These are phyloP conservation scores for Pseudocercospora crystallina DNA, from an alignment of 2,329 filamentous ascomycete genomes.

Conservation along the genomic window DNA sequence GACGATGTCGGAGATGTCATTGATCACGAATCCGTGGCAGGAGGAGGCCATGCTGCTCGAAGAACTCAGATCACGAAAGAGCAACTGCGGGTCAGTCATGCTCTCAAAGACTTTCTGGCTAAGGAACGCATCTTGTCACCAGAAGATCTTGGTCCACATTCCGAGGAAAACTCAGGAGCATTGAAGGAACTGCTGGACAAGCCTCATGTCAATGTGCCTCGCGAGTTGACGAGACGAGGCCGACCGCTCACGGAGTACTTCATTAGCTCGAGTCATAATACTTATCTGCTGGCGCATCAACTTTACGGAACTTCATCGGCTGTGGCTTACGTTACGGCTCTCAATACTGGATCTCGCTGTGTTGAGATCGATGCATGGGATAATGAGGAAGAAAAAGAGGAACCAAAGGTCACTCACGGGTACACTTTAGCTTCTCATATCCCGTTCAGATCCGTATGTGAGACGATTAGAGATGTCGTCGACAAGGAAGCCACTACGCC, in stretches of 20 bases:
- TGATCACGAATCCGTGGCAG: slow-evolving; percentile 52
- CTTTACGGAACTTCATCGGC: slow-evolving; percentile 64
- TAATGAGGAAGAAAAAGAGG: slow-evolving; percentile 57
- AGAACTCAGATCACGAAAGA: slow-evolving; percentile 50
- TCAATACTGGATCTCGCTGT: slow-evolving; percentile 64
- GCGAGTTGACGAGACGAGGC: slow-evolving; percentile 55
- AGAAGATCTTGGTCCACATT: slow-evolving; percentile 44
- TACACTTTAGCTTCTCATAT: slow-evolving; percentile 68
- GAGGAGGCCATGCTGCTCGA: slow-evolving; percentile 59
- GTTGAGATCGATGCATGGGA: slow-evolving; percentile 77
- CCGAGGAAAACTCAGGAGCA: slow-evolving; percentile 45
- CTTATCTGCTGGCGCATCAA: slow-evolving; percentile 69
- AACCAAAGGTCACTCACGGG: slow-evolving; percentile 70
- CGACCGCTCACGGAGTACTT: slow-evolving; percentile 68
- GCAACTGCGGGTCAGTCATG: slow-evolving; percentile 59
- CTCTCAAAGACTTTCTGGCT: slow-evolving; percentile 57
- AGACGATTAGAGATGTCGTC: slow-evolving; percentile 62
- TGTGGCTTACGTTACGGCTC: slow-evolving; percentile 62
- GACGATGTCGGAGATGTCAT: slow-evolving; percentile 57
- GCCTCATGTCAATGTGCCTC: slow-evolving; percentile 59
- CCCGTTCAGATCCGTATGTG: slow-evolving; percentile 63
- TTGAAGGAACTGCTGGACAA: slow-evolving; percentile 56
- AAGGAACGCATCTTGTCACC: slow-evolving; percentile 53
- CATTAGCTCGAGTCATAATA: slow-evolving; percentile 72
- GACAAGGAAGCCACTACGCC: slow-evolving; percentile 57